Conservation (phyloP, 345 rosid genomes). For the Geranium brycei region DNA sequence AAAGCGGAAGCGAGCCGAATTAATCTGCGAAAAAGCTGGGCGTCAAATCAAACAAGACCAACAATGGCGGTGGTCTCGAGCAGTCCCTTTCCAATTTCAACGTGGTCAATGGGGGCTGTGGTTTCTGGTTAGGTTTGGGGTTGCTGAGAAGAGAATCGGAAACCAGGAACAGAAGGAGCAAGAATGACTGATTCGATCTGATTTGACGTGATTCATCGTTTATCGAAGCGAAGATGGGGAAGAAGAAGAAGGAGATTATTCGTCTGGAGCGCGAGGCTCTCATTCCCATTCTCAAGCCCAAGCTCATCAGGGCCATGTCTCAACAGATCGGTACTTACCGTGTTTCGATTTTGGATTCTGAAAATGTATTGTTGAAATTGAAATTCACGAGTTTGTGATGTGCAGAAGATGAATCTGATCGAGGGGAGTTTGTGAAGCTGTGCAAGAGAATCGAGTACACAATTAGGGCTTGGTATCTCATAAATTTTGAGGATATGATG, state of each 20-base stretch:
- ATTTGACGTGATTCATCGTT: too few relatives aligned
- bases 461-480: slow-evolving; percentile 58
- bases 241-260: slow-evolving; percentile 47
- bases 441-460: slow-evolving; percentile 54
- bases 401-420: slow-evolving; percentile 24
- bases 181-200: too few relatives aligned
- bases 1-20: background rate
- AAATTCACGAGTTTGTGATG: background rate
- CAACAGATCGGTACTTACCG: slow-evolving; percentile 23
- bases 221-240: background rate
- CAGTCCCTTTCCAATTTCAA: background rate
- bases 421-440: slow-evolving; percentile 42
- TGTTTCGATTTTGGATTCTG: background rate
- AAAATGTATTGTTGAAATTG: background rate
- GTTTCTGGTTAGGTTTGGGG: background rate
- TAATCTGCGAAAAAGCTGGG: background rate
- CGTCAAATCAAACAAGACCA: background rate
- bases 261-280: slow-evolving; percentile 59
- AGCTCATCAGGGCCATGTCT: slow-evolving; percentile 34
- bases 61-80: background rate
- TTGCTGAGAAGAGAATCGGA: too few relatives aligned
- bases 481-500: slow-evolving; percentile 66
- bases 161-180: background rate
- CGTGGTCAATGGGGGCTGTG: background rate
- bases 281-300: slow-evolving; percentile 54